Conservation (phyloP, 108 stramenopile species). For the Skeletonema costatum region DNA sequence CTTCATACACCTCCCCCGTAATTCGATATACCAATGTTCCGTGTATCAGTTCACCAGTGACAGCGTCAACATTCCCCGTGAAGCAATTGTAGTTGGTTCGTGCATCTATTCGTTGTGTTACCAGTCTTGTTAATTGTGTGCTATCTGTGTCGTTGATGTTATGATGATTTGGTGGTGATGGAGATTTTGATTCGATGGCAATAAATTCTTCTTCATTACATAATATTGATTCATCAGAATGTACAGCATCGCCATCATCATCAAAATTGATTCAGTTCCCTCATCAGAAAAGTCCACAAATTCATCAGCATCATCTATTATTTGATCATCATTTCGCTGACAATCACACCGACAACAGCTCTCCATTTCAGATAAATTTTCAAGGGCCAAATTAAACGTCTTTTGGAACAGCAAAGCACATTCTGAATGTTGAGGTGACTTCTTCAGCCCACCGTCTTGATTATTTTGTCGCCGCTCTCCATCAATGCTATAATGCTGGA, state of each 20-base stretch:
- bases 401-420: no score
- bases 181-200: not conserved
- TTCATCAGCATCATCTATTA: not conserved
- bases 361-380: not conserved
- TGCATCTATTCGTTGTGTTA: constrained; percentile 21
- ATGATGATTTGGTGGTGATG: not conserved
- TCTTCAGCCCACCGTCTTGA: no score
- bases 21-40: constrained; percentile 22
- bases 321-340: not conserved
- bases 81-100: constrained; percentile 29
- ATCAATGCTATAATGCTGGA: no score
- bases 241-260: not conserved
- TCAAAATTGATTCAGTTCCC: not conserved
- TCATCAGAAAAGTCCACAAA: not conserved
- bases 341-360: not conserved
- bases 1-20: constrained; percentile 42
- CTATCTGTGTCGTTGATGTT: not conserved
- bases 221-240: not conserved
- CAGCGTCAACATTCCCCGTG: constrained; percentile 42
- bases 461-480: no score
- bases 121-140: constrained; percentile 7
- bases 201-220: not conserved
- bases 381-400: no score
- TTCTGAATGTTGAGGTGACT: no score
- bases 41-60: constrained; percentile 39